Conservation (phyloP, 345 rosid genomes). For the Nasturtium officinale region DNA sequence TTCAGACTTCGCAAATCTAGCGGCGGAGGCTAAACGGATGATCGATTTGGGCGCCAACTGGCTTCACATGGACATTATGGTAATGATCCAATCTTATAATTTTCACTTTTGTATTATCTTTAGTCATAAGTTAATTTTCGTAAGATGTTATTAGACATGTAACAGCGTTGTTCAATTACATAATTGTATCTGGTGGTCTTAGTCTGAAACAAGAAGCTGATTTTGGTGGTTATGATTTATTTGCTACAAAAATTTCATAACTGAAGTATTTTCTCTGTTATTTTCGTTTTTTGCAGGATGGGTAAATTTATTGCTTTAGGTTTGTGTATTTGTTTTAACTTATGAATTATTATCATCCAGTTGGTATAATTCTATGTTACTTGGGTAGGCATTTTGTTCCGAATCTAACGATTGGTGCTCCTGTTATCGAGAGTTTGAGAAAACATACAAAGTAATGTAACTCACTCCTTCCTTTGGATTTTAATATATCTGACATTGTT, state of each 20-base stretch:
- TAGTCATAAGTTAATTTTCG: too few species aligned
- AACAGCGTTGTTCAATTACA: too few species aligned
- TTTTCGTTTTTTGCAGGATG: too few species aligned
- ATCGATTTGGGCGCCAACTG: conserved; percentile 83
- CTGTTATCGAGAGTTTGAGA: conserved; percentile 85
- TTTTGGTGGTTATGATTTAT: too few species aligned
- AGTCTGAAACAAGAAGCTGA: too few species aligned
- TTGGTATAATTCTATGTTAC: conserved; percentile 14
- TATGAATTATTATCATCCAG: not conserved
- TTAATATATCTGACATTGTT: not conserved
- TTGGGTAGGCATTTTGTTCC: conserved; percentile 79
- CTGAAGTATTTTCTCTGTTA: too few species aligned
- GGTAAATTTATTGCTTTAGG: conserved; percentile 15
- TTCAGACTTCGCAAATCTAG: conserved; percentile 85
- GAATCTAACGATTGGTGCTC: conserved; percentile 87
- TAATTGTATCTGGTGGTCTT: too few species aligned
- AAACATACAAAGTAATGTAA: conserved; percentile 87
- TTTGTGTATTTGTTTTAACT: not conserved
- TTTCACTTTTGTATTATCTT: too few species aligned
- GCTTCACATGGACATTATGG: conserved; percentile 99
- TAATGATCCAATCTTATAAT: conserved; percentile 23
- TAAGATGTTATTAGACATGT: too few species aligned
- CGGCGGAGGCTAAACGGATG: conserved; percentile 88
- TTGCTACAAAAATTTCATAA: too few species aligned
- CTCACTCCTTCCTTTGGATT: not conserved